Evolutionary conservation across 2,329 filamentous ascomycete genomes (phyloP).

Genomic region (Westerdykella ornata): DNA sequence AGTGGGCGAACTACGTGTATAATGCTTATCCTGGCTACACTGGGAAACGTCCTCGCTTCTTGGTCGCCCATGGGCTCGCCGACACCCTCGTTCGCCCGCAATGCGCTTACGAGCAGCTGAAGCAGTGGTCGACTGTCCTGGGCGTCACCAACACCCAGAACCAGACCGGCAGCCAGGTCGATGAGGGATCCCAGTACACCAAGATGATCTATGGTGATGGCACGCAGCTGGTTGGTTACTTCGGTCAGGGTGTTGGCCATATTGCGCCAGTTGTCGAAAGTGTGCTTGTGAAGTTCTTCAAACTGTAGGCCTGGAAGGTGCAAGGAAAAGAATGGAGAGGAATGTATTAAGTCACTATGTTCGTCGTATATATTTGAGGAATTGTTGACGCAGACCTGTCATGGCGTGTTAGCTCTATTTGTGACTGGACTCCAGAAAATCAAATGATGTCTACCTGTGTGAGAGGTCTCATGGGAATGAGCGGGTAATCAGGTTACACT

Average conservation of each 20-base stretch:
- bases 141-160: conserved; percentile 3
- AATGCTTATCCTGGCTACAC: conserved; percentile 8
- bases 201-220: conserved; percentile 6
- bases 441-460: no score
- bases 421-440: no score
- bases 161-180: conserved; percentile 1
- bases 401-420: no score
- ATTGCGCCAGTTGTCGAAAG: conserved; percentile 7
- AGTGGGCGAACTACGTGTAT: conserved; percentile 6
- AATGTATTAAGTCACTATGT: no score
- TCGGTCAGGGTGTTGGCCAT: conserved; percentile 10
- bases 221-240: conserved; percentile 6
- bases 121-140: conserved; percentile 12
- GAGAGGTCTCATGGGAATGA: no score
- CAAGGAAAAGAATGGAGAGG: no score
- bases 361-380: no score
- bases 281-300: conserved; percentile 10
- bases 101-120: conserved; percentile 11
- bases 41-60: conserved; percentile 3
- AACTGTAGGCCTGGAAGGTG: no score
- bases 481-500: no score
- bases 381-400: no score
- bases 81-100: conserved; percentile 16
- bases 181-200: conserved; percentile 5
- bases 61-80: conserved; percentile 4